A percentile compares a stretch with the other conserved stretches of the same genome.
These are phyloP conservation scores for Naganishia kalamii DNA, from an alignment of 768 basidiomycete genomes.

Conservation along the genomic window DNA sequence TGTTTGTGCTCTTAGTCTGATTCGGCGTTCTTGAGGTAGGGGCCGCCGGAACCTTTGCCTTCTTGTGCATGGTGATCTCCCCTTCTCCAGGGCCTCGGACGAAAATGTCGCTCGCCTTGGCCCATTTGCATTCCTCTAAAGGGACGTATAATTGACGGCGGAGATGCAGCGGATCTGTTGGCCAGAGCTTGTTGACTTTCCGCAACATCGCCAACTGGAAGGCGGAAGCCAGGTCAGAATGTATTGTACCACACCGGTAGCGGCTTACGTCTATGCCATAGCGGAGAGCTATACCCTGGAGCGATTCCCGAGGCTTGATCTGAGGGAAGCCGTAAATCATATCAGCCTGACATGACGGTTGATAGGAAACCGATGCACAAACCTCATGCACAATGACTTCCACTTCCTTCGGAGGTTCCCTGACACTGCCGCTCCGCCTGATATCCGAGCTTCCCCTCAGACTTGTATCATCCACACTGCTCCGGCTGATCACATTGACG, in stretches of 20 bases:
- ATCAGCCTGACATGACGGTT: not conserved
- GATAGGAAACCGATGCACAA: not conserved
- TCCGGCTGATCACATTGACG: conserved; percentile 27
- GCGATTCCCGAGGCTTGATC: conserved; percentile 65
- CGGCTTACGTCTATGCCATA: conserved; percentile 69
- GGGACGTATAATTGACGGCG: conserved; percentile 78
- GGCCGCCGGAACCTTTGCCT: too few species aligned
- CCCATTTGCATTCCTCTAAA: conserved; percentile 45
- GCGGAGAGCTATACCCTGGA: conserved; percentile 78
- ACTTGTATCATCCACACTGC: conserved; percentile 27
- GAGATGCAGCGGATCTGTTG: conserved; percentile 83
- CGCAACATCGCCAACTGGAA: conserved; percentile 62
- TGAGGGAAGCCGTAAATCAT: conserved; percentile 8
- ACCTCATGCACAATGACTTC: conserved; percentile 47
- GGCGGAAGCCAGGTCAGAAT: not conserved
- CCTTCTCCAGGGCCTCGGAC: conserved; percentile 40
- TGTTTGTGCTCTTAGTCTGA: too few species aligned
- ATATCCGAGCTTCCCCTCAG: conserved; percentile 37
- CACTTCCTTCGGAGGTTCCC: conserved; percentile 23
- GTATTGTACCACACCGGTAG: not conserved
- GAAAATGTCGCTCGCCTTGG: conserved; percentile 38
- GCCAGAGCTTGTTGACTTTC: conserved; percentile 85
- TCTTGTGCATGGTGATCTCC: conserved; percentile 8
- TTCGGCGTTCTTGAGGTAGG: too few species aligned
- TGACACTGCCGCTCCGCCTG: conserved; percentile 28